phyloP scores from a whole-genome alignment of 2,329 filamentous ascomycete genomes.

The Fusarium coffeatum region DNA sequence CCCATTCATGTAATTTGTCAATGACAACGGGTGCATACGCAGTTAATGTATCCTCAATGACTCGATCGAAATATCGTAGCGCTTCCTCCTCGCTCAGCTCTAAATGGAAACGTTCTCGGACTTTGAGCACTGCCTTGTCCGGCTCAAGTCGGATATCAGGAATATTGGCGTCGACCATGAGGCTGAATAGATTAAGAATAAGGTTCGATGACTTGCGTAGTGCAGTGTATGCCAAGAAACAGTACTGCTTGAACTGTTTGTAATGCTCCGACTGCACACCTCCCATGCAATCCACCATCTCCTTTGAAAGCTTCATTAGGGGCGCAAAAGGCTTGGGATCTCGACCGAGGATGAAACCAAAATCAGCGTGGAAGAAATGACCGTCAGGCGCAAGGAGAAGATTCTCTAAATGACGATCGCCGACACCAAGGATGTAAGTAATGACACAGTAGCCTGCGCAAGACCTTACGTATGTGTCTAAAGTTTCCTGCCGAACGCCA shows the following conservation, averaged over 20 bases:
- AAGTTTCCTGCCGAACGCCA: constrained; percentile 88
- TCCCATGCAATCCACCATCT: constrained; percentile 99
- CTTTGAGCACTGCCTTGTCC: constrained; percentile 93
- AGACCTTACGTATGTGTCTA: constrained; percentile 95
- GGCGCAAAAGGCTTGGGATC: constrained; percentile 98
- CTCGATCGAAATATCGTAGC: constrained; percentile 83
- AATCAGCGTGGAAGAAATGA: constrained; percentile 98
- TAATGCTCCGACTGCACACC: constrained; percentile 85
- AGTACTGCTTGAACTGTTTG: constrained; percentile 91
- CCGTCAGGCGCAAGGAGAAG: constrained; percentile 88
- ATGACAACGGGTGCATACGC: constrained; percentile 94
- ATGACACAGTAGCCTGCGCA: constrained; percentile 99
- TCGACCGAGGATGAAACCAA: constrained; percentile 96
- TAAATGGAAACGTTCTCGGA: constrained; percentile 92
- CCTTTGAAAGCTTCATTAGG: constrained; percentile 94
- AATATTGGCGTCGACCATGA: constrained; percentile 98
- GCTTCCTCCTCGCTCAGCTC: constrained; percentile 94
- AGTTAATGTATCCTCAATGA: constrained; percentile 91
- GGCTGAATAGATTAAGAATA: constrained; percentile 92
- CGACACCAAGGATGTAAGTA: constrained; percentile 95
- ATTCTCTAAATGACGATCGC: constrained; percentile 95
- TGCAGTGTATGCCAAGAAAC: constrained; percentile 93
- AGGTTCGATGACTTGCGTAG: constrained; percentile 89
- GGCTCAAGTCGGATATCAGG: constrained; percentile 93
- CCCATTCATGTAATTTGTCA: constrained; percentile 92